Conservation (phyloP, 495 filamentous ascomycete genomes). For the Neurospora sp. region DNA sequence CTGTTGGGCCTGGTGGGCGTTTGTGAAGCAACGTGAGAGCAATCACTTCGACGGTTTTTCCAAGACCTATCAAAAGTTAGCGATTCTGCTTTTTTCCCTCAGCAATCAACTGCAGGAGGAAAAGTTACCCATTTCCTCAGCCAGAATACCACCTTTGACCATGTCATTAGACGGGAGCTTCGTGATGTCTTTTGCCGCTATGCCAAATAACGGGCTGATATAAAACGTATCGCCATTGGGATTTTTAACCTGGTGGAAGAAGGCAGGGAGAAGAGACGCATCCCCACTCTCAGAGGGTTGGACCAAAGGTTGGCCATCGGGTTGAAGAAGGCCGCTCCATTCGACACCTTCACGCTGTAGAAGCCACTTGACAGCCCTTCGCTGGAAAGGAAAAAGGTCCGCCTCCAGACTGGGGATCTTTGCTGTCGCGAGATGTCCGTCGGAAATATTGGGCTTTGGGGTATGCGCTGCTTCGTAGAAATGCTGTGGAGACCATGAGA, state of each 20-base stretch:
- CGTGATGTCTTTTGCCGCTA: conserved; percentile 44
- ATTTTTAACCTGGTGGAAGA: conserved; percentile 17
- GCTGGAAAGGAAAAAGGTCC: conserved; percentile 36
- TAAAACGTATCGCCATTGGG: conserved; percentile 21
- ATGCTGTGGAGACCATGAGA: conserved; percentile 26
- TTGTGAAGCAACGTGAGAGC: conserved; percentile 60
- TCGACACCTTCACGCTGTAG: conserved; percentile 33
- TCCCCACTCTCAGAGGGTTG: not conserved
- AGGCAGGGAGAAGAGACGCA: conserved; percentile 4
- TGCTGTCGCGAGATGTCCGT: conserved; percentile 14
- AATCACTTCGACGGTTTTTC: conserved; percentile 88
- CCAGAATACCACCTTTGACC: conserved; percentile 60
- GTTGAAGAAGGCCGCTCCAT: conserved; percentile 11
- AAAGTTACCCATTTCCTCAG: conserved; percentile 73
- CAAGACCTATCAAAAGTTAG: conserved; percentile 39
- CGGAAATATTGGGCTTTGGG: conserved; percentile 17
- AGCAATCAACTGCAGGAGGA: not conserved
- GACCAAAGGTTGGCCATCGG: conserved; percentile 7
- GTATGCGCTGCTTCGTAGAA: conserved; percentile 37
- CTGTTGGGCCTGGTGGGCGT: conserved; percentile 12
- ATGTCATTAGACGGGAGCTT: conserved; percentile 33
- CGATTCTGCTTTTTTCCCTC: not conserved
- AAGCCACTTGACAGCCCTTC: conserved; percentile 35
- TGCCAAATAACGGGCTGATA: conserved; percentile 55
- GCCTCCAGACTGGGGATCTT: conserved; percentile 21